A percentile compares a stretch with the other conserved stretches of the same genome.
Evolutionary conservation across 768 basidiomycete genomes (phyloP).

Genomic region (Collybia sordida): DNA sequence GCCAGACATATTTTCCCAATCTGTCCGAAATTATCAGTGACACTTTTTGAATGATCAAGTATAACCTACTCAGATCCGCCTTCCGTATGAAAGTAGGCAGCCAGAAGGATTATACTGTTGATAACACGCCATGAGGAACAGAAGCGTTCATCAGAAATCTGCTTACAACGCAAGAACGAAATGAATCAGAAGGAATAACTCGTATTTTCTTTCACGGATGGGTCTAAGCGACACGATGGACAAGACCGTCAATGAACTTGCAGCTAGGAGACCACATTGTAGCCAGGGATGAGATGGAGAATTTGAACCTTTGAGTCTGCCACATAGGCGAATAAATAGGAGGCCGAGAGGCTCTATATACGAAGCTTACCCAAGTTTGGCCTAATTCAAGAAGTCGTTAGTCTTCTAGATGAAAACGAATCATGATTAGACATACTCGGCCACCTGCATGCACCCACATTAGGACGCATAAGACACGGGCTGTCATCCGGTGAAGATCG

Average conservation of each 20-base stretch:
- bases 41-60: not conserved
- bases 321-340: too few species aligned
- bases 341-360: not conserved
- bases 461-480: conserved; percentile 6
- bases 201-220: conserved; percentile 43
- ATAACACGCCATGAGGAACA: not conserved
- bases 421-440: not conserved
- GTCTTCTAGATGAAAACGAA: not conserved
- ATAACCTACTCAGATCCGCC: not conserved
- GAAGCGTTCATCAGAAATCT: not conserved
- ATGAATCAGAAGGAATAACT: conserved; percentile 51
- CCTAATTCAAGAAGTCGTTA: not conserved
- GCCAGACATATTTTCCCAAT: conserved; percentile 33
- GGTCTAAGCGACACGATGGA: conserved; percentile 43
- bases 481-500: conserved; percentile 5
- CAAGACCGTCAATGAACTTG: conserved; percentile 36
- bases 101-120: not conserved
- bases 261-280: conserved; percentile 32
- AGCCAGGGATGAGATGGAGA: conserved; percentile 19
- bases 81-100: not conserved
- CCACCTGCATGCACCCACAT: not conserved
- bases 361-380: not conserved
- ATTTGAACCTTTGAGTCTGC: too few species aligned
- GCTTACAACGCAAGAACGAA: conserved; percentile 35
- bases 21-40: not conserved